Base-by-base conservation (phyloP, 2,329 filamentous ascomycete genomes). In the Tolypocladium tundrense region DNA sequence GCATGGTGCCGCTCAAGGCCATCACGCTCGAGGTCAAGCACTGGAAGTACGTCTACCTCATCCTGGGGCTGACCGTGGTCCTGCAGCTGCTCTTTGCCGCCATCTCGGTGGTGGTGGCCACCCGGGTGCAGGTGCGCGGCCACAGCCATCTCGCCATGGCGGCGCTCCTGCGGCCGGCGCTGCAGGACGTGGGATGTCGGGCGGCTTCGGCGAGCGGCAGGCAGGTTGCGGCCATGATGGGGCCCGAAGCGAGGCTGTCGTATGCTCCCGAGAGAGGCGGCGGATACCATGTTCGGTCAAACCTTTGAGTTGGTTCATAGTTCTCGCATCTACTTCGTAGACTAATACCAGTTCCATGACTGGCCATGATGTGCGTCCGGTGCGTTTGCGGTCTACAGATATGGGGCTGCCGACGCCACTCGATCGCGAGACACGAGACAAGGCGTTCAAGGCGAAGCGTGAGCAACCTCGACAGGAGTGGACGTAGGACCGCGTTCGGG, bases 11-110 rank as follows among this genome's bases (percentile, higher is more conserved):
- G 0, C 59, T 67, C 53, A 66, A 66, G 41, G 72, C 69, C 1
- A 66, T 70, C 43, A 59, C 60, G 24, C 60, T 75, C 7, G 65
- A 70, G 0, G 67, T 75, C 24, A 65, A 63, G 2, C 62, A 69
- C 21, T 74, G 72, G 72, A 45, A 56, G 7, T 61, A 63, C 24
- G 62, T 70, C 16, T 62, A 69, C 58, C n/a, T 73, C 42, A 70
- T 72, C 21, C 53, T 74, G 7, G 62, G 66, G 0, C 60, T 73
- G 16, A 71, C 68, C 11, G 61, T 69, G 16, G 64, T 63, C 16
- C 54, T 72, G 40, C 70, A 73, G 61, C 63, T 71, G 1, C 7
- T 69, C 0, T 56, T 72, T 21, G 67, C 66, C 9, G 41, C 66
- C 27, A 54, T 60, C 1, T 60, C 63, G 0, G 61, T 67, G 8